Evolutionary conservation across 2,329 filamentous ascomycete genomes (phyloP).

Genomic region (Colletotrichum euphorbiae): DNA sequence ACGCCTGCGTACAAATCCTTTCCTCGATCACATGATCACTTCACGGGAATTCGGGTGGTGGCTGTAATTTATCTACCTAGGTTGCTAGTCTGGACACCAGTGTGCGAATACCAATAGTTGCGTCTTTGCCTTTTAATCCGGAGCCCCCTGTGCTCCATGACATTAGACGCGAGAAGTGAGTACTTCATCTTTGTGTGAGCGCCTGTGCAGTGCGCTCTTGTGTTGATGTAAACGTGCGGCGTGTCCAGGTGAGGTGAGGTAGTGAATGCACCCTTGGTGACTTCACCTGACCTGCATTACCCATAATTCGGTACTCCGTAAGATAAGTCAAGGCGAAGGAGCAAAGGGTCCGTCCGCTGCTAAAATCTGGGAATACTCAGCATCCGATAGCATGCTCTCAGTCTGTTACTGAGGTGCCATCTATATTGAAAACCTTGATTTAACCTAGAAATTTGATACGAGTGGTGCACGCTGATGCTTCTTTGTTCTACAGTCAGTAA

Average conservation of each 20-base stretch:
- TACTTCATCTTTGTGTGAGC: too few relatives aligned
- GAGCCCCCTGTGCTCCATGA: background rate
- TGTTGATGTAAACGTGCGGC: too few relatives aligned
- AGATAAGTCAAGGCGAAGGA: too few relatives aligned
- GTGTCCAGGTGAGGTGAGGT: too few relatives aligned
- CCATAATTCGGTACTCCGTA: too few relatives aligned
- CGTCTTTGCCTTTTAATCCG: conserved; percentile 12
- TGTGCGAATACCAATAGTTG: conserved; percentile 38
- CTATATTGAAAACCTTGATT: conserved; percentile 6
- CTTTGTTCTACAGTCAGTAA: background rate
- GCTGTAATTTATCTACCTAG: conserved; percentile 35
- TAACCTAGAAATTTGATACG: background rate
- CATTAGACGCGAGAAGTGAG: too few relatives aligned
- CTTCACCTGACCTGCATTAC: too few relatives aligned
- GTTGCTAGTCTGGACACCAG: conserved; percentile 37
- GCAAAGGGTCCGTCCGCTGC: too few relatives aligned
- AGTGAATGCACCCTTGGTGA: too few relatives aligned
- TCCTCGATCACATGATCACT: conserved; percentile 23
- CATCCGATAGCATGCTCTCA: background rate
- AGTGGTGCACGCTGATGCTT: background rate
- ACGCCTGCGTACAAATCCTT: conserved; percentile 14
- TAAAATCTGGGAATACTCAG: background rate
- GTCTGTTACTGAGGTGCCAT: background rate
- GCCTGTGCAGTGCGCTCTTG: too few relatives aligned
- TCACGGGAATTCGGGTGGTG: conserved; percentile 10